phyloP scores from a whole-genome alignment of 495 filamentous ascomycete genomes.

The Penicillium parvum region DNA sequence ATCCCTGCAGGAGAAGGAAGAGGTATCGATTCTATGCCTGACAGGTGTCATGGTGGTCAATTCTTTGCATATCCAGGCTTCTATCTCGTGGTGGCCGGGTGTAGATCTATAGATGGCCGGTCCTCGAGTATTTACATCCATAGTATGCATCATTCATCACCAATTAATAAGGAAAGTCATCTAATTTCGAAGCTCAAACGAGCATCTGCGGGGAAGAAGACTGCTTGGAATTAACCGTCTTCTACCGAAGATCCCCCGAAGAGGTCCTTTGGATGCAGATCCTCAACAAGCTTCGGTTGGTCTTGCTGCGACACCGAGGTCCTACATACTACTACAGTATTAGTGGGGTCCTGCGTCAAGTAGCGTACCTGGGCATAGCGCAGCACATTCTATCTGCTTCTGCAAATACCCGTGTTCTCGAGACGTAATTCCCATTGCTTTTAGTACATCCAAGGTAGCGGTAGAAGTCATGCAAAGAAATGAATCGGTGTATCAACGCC shows the following conservation, averaged over 20 bases:
- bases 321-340: neutral
- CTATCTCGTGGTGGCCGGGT: too few species aligned
- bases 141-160: neutral
- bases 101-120: too few species aligned
- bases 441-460: conserved; percentile 19
- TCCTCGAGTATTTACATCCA: neutral
- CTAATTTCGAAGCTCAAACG: neutral
- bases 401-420: neutral
- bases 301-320: neutral
- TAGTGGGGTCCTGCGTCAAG: too few species aligned
- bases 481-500: too few species aligned
- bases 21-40: too few species aligned
- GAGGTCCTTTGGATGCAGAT: conserved; percentile 13
- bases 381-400: too few species aligned
- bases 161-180: neutral
- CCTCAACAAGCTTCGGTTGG: conserved; percentile 3
- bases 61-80: too few species aligned
- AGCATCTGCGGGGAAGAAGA: conserved; percentile 17
- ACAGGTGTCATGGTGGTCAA: too few species aligned
- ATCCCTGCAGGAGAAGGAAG: too few species aligned
- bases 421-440: conserved; percentile 12
- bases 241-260: conserved; percentile 19
- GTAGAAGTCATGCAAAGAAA: too few species aligned
- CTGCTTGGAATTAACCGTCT: conserved; percentile 15
- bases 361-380: neutral